Conservation (phyloP, 441 rosid species). For the Gossypium lobatum region DNA sequence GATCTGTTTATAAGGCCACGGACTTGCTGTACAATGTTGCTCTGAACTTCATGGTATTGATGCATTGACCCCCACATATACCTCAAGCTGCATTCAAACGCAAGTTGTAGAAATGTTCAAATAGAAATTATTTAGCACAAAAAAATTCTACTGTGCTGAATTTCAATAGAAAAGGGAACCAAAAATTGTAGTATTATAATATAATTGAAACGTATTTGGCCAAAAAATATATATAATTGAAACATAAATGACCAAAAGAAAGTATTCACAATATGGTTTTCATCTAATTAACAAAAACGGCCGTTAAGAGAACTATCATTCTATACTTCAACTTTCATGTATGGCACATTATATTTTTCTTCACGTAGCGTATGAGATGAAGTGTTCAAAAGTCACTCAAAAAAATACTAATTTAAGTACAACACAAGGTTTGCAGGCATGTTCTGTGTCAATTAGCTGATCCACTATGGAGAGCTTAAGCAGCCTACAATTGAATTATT, state of each 20-base stretch:
- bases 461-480: neutral
- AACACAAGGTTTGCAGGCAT: neutral
- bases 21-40: neutral
- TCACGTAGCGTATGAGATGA: neutral
- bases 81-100: constrained; percentile 2
- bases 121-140: neutral
- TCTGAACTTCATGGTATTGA: constrained; percentile 5
- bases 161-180: neutral
- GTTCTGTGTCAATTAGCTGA: neutral
- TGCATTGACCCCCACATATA: neutral
- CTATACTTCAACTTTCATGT: neutral
- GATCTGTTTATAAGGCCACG: constrained; percentile 4
- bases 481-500: neutral
- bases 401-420: neutral
- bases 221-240: too few relatives aligned
- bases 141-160: neutral
- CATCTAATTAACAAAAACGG: neutral
- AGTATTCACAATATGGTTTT: neutral
- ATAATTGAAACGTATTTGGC: neutral
- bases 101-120: neutral
- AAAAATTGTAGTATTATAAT: neutral
- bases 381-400: neutral
- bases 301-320: neutral
- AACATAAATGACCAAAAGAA: neutral
- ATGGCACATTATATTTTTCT: neutral